Percentiles rank a stretch among this genome's conserved stretches.
phyloP scores from a whole-genome alignment of 306 rosid species.

The Lupinus albus region DNA sequence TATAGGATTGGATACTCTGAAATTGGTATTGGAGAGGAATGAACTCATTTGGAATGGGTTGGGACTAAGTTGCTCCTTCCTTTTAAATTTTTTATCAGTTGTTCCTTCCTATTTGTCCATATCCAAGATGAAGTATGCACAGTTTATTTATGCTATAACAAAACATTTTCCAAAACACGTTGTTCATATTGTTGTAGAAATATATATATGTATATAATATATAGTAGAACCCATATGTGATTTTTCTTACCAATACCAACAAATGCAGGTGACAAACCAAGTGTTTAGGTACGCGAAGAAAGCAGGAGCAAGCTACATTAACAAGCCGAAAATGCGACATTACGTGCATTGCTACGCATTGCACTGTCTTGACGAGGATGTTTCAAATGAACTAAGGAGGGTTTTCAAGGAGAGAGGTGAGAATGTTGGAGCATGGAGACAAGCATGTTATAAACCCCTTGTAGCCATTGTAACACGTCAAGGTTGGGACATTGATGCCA shows the following conservation, averaged over 20 bases:
- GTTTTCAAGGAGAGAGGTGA: constrained; percentile 78
- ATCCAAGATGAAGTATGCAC: too few species aligned
- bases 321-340: constrained; percentile 99
- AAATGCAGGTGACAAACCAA: constrained; percentile 78
- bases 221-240: too few species aligned
- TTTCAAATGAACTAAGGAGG: constrained; percentile 67
- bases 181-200: too few species aligned
- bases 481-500: constrained; percentile 95
- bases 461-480: constrained; percentile 73
- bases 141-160: too few species aligned
- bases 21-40: too few species aligned
- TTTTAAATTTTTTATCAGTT: too few species aligned
- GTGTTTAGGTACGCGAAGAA: constrained; percentile 85
- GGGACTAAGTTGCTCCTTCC: too few species aligned
- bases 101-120: too few species aligned
- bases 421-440: constrained; percentile 90
- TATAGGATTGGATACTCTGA: too few species aligned
- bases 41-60: too few species aligned
- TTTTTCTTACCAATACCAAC: background rate
- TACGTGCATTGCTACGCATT: constrained; percentile 93
- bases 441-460: constrained; percentile 81
- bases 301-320: constrained; percentile 90
- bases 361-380: constrained; percentile 83
- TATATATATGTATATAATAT: too few species aligned
- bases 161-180: too few species aligned